Base-by-base conservation (phyloP, 768 basidiomycete genomes). In the Mycena metata region DNA sequence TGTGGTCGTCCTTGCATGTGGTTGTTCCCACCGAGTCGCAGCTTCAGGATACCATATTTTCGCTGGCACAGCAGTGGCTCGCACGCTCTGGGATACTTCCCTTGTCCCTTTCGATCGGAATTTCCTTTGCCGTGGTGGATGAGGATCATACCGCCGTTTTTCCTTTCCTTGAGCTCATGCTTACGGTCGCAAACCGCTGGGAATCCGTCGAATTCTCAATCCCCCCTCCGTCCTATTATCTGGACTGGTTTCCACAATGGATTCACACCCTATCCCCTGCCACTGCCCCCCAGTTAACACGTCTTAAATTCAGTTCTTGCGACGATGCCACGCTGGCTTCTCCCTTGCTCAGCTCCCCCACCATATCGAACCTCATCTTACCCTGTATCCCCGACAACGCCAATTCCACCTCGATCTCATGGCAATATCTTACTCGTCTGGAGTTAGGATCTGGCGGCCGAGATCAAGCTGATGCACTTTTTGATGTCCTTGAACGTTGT, bases 1-100 rank as follows among this genome's bases (percentile, higher is more conserved):
- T 78, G 3, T 79, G 78, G 75, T 24, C 74, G 2, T 70, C 72
- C 16, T 59, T 75, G n/a, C 67, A 74, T 52, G 15, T 67, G 19
- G 42, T 56, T 41, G 26, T 51, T 33, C 30, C 42, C 24, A 41
- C 17, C 23, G 12, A 33, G 21, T 15, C 56, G 19, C 39, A 41
- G 12, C 6, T 21, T 24, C 10, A 56, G 15, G 30, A 45, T 23
- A 58, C 43, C 24, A 58, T 45, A 12, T 45, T 10, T 8, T 17
- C 5, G 4, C 15, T 58, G 42, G 56, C 30, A 17, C 11, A 58
- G 30, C 6, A 24, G 12, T 58, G 56, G 56, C n/a, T 58, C 19
- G 23, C 56, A 6, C 56, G 56, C 4, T 30, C 50, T 23, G 50
- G 50, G 30, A 19, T 51, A 33, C 50, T 51, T 12, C 56, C 42